Conservation (phyloP, 129 eudicot species). For the Escallonia herrerae region DNA sequence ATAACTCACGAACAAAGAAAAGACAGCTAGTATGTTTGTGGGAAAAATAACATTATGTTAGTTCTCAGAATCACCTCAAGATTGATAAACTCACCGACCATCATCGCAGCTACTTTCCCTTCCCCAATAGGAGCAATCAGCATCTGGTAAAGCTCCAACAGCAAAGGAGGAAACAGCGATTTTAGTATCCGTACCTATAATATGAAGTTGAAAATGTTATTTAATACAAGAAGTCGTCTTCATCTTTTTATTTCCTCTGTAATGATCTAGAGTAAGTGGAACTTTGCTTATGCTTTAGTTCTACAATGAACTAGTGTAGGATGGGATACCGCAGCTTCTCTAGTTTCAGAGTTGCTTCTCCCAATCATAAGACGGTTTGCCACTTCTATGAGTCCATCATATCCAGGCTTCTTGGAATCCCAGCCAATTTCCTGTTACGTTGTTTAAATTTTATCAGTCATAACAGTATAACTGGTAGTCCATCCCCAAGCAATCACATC, state of each 20-base stretch:
- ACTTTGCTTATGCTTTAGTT: background rate
- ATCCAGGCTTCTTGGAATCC: conserved; percentile 87
- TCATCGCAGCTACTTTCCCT: conserved; percentile 68
- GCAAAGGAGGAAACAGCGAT: conserved; percentile 70
- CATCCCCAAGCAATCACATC: too few species aligned
- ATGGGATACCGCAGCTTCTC: conserved; percentile 62
- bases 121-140: conserved; percentile 76
- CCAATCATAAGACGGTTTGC: conserved; percentile 79
- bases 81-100: conserved; percentile 70
- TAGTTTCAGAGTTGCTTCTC: conserved; percentile 61
- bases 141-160: conserved; percentile 71
- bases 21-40: background rate
- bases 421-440: conserved; percentile 72
- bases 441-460: background rate
- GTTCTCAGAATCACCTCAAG: background rate
- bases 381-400: conserved; percentile 89
- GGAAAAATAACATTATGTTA: background rate
- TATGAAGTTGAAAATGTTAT: background rate
- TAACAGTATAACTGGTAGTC: background rate
- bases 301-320: background rate
- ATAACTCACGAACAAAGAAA: background rate
- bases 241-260: background rate
- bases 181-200: conserved; percentile 64
- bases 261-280: too few species aligned
- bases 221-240: background rate